Percentiles rank a stretch among this genome's conserved stretches.
These are phyloP conservation scores for Zygosaccharomyces sapae DNA, from an alignment of 1,139 yeast genomes.

Conservation along the genomic window DNA sequence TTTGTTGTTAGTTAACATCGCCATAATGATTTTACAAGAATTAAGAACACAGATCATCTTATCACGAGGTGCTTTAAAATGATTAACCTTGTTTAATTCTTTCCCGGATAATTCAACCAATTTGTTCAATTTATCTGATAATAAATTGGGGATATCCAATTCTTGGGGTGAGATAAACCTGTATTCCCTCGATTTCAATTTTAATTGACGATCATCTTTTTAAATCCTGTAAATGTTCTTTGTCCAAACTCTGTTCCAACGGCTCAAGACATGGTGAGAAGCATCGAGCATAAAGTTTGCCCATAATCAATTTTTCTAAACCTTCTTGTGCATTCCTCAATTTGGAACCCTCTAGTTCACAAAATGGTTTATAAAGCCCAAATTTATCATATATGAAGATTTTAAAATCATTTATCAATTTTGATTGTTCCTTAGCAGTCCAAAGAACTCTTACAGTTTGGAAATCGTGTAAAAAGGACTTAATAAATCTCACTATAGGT, in stretches of 20 bases:
- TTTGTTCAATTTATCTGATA: constrained; percentile 46
- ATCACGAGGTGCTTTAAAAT: constrained; percentile 89
- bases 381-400: constrained; percentile 66
- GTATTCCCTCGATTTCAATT: constrained; percentile 57
- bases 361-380: constrained; percentile 66
- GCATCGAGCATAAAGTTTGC: constrained; percentile 69
- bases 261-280: constrained; percentile 71
- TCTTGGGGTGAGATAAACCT: constrained; percentile 76
- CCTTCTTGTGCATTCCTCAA: constrained; percentile 82
- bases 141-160: constrained; percentile 61
- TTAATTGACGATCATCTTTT: constrained; percentile 55
- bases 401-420: constrained; percentile 71
- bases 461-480: constrained; percentile 76
- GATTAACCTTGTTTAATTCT: constrained; percentile 72
- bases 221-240: constrained; percentile 58
- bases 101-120: constrained; percentile 67
- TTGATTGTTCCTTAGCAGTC: constrained; percentile 72
- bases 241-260: constrained; percentile 39
- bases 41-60: constrained; percentile 87
- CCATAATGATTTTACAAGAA: constrained; percentile 91
- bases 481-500: constrained; percentile 80
- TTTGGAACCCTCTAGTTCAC: constrained; percentile 55
- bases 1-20: constrained; percentile 64
- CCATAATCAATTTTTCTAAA: constrained; percentile 87
- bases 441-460: constrained; percentile 54